These are phyloP conservation scores for Barnettozyma vustinii DNA, from an alignment of 805 yeast genomes.

Conservation along the genomic window DNA sequence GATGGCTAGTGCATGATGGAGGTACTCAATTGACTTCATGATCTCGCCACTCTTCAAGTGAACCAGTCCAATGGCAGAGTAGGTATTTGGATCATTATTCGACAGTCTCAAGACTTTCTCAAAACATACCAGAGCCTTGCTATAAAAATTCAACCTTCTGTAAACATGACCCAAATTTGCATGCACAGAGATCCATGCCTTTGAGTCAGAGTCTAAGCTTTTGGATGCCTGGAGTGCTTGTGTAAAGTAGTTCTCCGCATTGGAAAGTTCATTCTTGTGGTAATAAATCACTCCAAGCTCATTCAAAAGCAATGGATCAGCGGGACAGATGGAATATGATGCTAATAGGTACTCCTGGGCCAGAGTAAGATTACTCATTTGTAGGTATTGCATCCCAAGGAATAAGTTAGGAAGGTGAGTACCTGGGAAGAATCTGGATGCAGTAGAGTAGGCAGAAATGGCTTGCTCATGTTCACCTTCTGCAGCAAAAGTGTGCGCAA, in stretches of 20 bases:
- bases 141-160: constrained; percentile 54
- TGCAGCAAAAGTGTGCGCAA: constrained; percentile 95
- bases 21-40: constrained; percentile 62
- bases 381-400: constrained; percentile 93
- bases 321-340: constrained; percentile 70
- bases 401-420: constrained; percentile 86
- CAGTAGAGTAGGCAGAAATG: constrained; percentile 93
- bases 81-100: constrained; percentile 65
- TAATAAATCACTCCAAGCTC: constrained; percentile 92
- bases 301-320: constrained; percentile 83
- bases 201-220: constrained; percentile 67
- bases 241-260: constrained; percentile 65
- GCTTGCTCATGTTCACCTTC: constrained; percentile 99
- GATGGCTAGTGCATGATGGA: constrained; percentile 79
- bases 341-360: constrained; percentile 83
- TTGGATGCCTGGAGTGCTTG: constrained; percentile 69
- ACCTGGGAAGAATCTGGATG: constrained; percentile 86
- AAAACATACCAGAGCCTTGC: constrained; percentile 70
- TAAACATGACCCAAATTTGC: constrained; percentile 87
- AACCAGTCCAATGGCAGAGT: constrained; percentile 81
- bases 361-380: constrained; percentile 73
- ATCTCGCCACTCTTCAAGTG: constrained; percentile 63
- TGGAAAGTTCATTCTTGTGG: constrained; percentile 59
- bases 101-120: constrained; percentile 67
- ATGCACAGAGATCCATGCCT: constrained; percentile 80